Base-by-base conservation (phyloP, 129 eudicot species). In the Cynara cardunculus region DNA sequence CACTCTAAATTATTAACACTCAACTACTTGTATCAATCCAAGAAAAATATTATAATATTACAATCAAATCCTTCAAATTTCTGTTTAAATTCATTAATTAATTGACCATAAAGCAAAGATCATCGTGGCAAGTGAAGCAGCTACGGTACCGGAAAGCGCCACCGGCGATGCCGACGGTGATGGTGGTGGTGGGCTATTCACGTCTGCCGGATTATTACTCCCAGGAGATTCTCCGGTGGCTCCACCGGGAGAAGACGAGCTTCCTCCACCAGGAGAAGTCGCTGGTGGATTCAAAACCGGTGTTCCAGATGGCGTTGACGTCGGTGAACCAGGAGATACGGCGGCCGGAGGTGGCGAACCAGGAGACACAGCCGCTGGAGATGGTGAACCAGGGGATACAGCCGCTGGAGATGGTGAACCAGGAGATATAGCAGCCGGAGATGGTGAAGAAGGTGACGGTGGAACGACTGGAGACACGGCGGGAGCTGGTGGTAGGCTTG, bases 1-100 rank as follows among this genome's bases (percentile, higher is more conserved):
- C 74, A 73, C 74, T 66, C 79, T n/a, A 34, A 19, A 73, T 81
- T 73, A 81, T 81, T 64, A 27, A 83, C 82, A 71, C 82, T 59
- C 73, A 76, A 77, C 68, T 70, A 83, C 73, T 59, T 27, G 12
- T 41, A 76, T 68, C 35, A 77, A 77, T 70, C 74, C 26, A 81
- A 80, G 12, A 64, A 79, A 79, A 79, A 79, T 49, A 30, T 1
- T 8, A 49, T 46, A 13, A 70, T 13, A 69, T 25, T 71, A 72
- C 83, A 83, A 76, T 82, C 64, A 75, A 32, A 68, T 70, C 53
- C 56, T 41, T 75, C 70, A 82, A 32, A 46, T 37, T 13, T 10
- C 0, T 69, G 19, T 34, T 82, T 53, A 46, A 70, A 70, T 19
- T 71, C 19, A 70, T 37, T 41, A 76, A 76, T 19, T 71, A 61